These are phyloP conservation scores for Penicillium palitans DNA, from an alignment of 2,329 filamentous ascomycete genomes.

Conservation along the genomic window DNA sequence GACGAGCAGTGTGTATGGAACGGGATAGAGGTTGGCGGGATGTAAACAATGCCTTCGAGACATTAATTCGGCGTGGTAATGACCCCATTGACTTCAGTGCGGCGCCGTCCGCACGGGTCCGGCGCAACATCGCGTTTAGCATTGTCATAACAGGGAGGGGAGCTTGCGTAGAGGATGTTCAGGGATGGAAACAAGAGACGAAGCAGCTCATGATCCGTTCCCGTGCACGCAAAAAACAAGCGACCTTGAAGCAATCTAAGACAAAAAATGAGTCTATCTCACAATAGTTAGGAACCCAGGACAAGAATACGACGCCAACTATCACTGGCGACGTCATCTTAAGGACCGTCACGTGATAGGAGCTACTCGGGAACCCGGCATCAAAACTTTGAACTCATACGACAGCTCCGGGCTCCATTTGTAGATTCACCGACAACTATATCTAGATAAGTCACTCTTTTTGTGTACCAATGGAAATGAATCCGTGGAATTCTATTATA, in stretches of 20 bases:
- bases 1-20: constrained; percentile 25
- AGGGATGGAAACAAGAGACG: constrained; percentile 9
- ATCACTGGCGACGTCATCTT: constrained; percentile 14
- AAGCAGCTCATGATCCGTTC: constrained; percentile 11
- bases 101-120: constrained; percentile 30
- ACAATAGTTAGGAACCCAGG: neutral
- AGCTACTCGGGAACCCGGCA: constrained; percentile 10
- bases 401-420: neutral
- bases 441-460: neutral
- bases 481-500: constrained; percentile 23
- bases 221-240: constrained; percentile 10
- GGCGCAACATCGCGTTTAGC: constrained; percentile 37
- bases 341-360: constrained; percentile 11
- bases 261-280: neutral
- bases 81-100: constrained; percentile 31
- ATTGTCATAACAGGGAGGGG: constrained; percentile 13
- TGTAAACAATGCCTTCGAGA: constrained; percentile 14
- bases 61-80: constrained; percentile 23
- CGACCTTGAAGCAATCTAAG: constrained; percentile 1
- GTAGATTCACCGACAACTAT: constrained; percentile 10
- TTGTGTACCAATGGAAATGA: neutral
- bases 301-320: neutral
- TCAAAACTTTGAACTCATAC: constrained; percentile 3
- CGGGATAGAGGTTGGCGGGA: constrained; percentile 18
- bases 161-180: constrained; percentile 13